These are phyloP conservation scores for Pseudoneurospora amorphoporcata DNA, from an alignment of 495 filamentous ascomycete species.

Conservation along the genomic window DNA sequence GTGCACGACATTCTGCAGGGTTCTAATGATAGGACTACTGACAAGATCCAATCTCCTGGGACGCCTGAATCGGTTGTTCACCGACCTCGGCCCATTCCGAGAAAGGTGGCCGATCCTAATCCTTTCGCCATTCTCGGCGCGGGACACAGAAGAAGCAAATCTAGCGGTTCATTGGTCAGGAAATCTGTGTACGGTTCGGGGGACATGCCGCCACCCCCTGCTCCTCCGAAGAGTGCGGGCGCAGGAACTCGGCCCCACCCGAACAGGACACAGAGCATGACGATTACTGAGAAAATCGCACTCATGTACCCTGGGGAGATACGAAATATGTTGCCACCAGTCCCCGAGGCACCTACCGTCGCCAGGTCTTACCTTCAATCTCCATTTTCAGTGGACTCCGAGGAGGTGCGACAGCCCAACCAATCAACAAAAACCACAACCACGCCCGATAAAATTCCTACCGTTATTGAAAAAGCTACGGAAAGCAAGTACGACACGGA, in stretches of 20 bases:
- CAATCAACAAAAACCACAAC: conserved; percentile 24
- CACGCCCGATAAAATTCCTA: conserved; percentile 28
- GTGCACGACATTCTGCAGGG: conserved; percentile 37
- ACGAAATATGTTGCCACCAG: conserved; percentile 8
- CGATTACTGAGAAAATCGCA: conserved; percentile 41
- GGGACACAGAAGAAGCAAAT: conserved; percentile 34
- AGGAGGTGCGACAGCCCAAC: conserved; percentile 15
- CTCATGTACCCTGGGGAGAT: conserved; percentile 30
- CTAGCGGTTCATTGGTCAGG: conserved; percentile 29
- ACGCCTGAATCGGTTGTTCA: conserved; percentile 34
- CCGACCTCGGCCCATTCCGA: conserved; percentile 41
- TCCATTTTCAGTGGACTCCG: conserved; percentile 7
- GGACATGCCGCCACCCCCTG: conserved; percentile 28
- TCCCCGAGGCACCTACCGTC: conserved; percentile 34
- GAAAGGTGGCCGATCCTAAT: conserved; percentile 31
- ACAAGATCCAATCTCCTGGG: conserved; percentile 8
- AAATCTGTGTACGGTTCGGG: conserved; percentile 31
- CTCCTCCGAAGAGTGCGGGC: conserved; percentile 31
- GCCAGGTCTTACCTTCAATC: conserved; percentile 20
- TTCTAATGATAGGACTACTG: conserved; percentile 19
- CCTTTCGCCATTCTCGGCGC: conserved; percentile 16
- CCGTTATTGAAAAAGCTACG: conserved; percentile 20
- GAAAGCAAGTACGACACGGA: conserved; percentile 5
- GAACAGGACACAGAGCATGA: conserved; percentile 44
- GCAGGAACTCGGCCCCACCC: conserved; percentile 22